Evolutionary conservation across 257 asterid genomes (phyloP).

Genomic region (Gynochthodes officinalis): DNA sequence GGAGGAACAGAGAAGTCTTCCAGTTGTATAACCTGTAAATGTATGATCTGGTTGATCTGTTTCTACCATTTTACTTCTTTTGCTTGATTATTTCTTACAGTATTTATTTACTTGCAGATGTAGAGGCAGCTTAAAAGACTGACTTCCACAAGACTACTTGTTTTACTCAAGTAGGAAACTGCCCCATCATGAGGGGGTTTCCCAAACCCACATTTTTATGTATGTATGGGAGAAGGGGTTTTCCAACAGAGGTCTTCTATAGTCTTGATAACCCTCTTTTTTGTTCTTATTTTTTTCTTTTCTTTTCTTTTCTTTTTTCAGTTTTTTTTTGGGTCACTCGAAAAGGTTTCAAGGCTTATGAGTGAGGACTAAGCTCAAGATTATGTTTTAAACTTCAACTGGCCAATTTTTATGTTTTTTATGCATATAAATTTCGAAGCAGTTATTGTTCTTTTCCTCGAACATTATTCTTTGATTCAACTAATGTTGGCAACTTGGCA

Average conservation of each 20-base stretch:
- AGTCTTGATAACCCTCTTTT: no score
- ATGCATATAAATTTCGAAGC: neutral
- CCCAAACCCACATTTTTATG: neutral
- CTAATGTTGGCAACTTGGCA: no score
- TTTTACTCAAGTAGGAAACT: constrained; percentile 2
- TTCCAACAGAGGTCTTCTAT: no score
- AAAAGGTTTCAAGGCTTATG: no score
- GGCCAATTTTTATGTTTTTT: neutral
- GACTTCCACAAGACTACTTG: constrained; percentile 5
- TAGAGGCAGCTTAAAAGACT: constrained; percentile 20
- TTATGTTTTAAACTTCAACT: no score
- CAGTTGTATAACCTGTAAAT: constrained; percentile 40
- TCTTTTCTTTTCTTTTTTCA: no score
- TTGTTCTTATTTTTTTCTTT: no score
- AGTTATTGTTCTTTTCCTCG: no score
- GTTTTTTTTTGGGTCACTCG: no score
- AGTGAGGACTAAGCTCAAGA: no score
- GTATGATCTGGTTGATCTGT: constrained; percentile 12
- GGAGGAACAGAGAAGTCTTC: constrained; percentile 8
- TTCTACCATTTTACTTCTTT: neutral
- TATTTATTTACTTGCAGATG: constrained; percentile 7
- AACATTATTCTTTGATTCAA: no score
- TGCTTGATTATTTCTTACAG: neutral
- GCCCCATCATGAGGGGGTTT: neutral
- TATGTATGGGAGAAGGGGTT: neutral